Evolutionary conservation across 768 basidiomycete species (phyloP).

Genomic region (Phylloporus arenicola): DNA sequence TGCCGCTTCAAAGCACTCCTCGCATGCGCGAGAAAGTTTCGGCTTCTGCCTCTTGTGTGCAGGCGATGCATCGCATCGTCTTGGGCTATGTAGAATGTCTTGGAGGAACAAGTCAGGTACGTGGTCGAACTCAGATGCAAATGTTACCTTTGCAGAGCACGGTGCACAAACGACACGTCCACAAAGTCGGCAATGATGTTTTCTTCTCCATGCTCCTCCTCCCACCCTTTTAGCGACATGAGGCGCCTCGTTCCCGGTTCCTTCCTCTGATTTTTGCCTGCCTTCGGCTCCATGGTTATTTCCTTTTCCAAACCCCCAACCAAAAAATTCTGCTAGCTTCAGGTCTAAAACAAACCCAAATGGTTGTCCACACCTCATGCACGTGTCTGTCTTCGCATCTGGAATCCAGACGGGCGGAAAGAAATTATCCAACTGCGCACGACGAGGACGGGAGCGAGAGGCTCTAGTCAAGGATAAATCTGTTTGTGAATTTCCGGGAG

Average conservation of each 20-base stretch:
- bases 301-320: slow-evolving; percentile 35
- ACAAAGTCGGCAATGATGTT: slow-evolving; percentile 86
- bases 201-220: slow-evolving; percentile 42
- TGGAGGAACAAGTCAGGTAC: slow-evolving; percentile 2
- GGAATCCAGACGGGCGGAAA: slow-evolving; percentile 92
- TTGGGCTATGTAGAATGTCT: slow-evolving; percentile 78
- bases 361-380: slow-evolving; percentile 75
- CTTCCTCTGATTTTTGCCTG: slow-evolving; percentile 13
- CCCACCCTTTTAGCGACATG: slow-evolving; percentile 8
- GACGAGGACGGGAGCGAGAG: slow-evolving; percentile 14
- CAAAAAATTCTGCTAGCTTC: slow-evolving; percentile 23
- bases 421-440: slow-evolving; percentile 46
- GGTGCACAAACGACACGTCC: slow-evolving; percentile 80
- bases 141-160: slow-evolving; percentile 71
- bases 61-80: slow-evolving; percentile 33
- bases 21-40: slow-evolving; percentile 77
- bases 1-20: slow-evolving; percentile 80
- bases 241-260: slow-evolving; percentile 1
- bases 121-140: background rate
- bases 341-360: slow-evolving; percentile 51
- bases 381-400: slow-evolving; percentile 73
- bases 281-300: slow-evolving; percentile 21
- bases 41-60: slow-evolving; percentile 38
- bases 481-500: background rate
- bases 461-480: background rate